Evolutionary conservation across 768 basidiomycete species (phyloP), one percentile per base, ranked within the genome.

Genomic region (Candolleomyces aberdarensis): DNA sequence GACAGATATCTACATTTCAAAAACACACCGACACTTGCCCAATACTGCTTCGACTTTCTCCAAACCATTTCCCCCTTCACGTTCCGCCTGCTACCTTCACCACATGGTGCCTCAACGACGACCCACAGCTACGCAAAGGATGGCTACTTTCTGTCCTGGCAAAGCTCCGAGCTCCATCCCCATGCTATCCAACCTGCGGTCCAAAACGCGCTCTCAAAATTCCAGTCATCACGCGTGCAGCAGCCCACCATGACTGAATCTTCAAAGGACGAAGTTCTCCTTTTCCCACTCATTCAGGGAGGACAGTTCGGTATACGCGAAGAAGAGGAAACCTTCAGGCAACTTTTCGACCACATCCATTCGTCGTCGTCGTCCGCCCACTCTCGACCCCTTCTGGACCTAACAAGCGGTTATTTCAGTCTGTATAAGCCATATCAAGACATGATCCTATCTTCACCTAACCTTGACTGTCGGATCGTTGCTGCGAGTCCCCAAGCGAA

Each of bases 401-500:
- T 98, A 69, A 99, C 97, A 7, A 95, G 89, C 67, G 97, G 97
- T 11, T 99, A 99, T 74, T 98, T 99, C 70, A 91, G 91, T 7
- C 77, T 98, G 36, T 91, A 91, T 69, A 76, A 81, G 60, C 83
- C 82, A 13, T 98, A 98, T 71, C 92, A 92, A 69, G 76, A 85
- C 31, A 77, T 88, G 41, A 78, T 92, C 13, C 79, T 97, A 26
- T 70, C 81, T 22, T 77, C 80, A 11, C 81, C 83, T 0, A 79
- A 80, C 31, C 72, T 84, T 29, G 78, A 83, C 43, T 88, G 88
- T 56, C 75, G 88, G 32, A 87, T 99, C 60, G 83, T 98, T 4
- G 91, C 88, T 22, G 91, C 97, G 2, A 85, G 89, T 62, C 97
- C 97, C 2, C 85, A 90, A 79, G 94, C 97, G 20, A 99, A 99